Evolutionary conservation across 2,329 filamentous ascomycete species (phyloP), one percentile per base, ranked within the genome.

Genomic region (Purpureocillium takamizusanense): DNA sequence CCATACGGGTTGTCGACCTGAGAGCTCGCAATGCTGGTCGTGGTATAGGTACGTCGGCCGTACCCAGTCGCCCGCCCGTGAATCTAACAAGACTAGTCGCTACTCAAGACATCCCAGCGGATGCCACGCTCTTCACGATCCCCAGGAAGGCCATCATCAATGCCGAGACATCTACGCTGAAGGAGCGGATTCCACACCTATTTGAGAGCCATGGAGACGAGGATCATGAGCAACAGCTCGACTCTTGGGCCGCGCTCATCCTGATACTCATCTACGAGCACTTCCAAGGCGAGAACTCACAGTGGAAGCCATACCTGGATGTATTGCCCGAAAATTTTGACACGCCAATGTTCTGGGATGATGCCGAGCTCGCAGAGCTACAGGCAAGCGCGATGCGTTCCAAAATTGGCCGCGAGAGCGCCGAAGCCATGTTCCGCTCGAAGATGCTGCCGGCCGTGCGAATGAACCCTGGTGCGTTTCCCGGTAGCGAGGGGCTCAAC

Each of bases 341-440:
- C 56, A 94, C 86, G 2, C 73, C 90, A 46, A 95, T 95, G 84
- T 95, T 89, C 63, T 95, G 89, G 89, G 67, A 74, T 2, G 65
- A 72, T 1, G 62, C 67, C 1, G 87, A 95, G 56, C 67, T 95
- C 3, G 62, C 66, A 1, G 70, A 82, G 51, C 73, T 95, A 8
- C 81, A 90, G 61, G 84, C 81, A 14, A 89, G 85, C 53, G 76
- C 85, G 1, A 76, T 92, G n/a, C 57, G 80, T 3, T 62, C 73
- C 44, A 90, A 88, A 56, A 83, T 95, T 46, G 88, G 87, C 35
- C 85, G 78, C 47, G 66, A 74, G 4, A 69, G 75, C 39, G 86
- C 87, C 3, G 81, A 94, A 42, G 62, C 72, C 31, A 78, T 78
- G 57, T 88, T 94, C 52, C 67, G 68, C 7, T 48, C 57, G 29